Evolutionary conservation across 2,329 filamentous ascomycete species (phyloP), one percentile per base, ranked within the genome.

Genomic region (Huntiella savannae): DNA sequence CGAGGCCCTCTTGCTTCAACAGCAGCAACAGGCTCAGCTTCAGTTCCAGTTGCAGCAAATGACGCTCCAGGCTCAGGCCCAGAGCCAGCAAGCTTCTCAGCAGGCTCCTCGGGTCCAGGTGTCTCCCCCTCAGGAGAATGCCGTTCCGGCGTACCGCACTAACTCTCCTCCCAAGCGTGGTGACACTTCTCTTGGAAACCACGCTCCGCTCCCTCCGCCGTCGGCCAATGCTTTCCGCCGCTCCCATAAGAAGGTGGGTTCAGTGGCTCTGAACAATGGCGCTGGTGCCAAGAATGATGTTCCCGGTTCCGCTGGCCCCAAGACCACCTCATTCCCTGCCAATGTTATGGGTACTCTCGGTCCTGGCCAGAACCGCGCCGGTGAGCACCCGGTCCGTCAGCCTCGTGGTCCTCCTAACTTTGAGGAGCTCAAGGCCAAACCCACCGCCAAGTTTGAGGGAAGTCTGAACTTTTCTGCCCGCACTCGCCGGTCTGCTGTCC

Each of bases 391-490:
- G 6, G 66, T 84, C 45, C 86, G 91, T 49, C 91, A 98, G 63
- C 91, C 91, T 45, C 84, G 86, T 52, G 87, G 87, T 4, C 91
- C 91, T 17, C 91, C 91, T 11, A 77, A 83, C 11, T 71, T 96
- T 43, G 91, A 98, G 54, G 91, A 98, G 64, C 76, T 98, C 50
- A 75, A 80, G 57, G 73, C 79, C 15, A 91, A 87, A 64, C 91
- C 91, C 1, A 96, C 88, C 6, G 79, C 84, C 54, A 94, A 86
- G 65, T 76, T 88, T 52, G 88, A 96, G 61, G 91, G 88, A 17
- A 95, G 88, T 76, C 79, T 95, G 75, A 98, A 98, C 67, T 98
- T 98, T 63, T 82, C 82, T 8, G 78, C 86, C 47, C 86, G 91
- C 51, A 87, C 92, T 57, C 85, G 91, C 50, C 85, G 88, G 53